Evolutionary conservation across 371 early-diverging fungal genomes (phyloP).

Genomic region (Gilbertella persicaria): DNA sequence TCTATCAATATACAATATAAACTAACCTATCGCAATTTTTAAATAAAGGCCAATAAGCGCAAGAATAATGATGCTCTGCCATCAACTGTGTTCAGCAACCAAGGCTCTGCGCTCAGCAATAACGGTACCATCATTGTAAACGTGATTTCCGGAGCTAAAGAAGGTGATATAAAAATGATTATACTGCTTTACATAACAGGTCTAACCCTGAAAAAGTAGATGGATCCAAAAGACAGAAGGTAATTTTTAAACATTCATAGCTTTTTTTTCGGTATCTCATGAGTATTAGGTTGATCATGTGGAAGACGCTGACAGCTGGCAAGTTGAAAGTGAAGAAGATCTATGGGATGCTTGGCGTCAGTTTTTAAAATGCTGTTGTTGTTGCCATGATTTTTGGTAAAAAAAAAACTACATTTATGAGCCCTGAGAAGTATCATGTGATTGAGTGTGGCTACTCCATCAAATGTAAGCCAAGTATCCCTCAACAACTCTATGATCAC

Average conservation of each 20-base stretch:
- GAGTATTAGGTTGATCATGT: not conserved
- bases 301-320: not conserved
- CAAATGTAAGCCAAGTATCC: slow-evolving; percentile 5
- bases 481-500: slow-evolving; percentile 7
- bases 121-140: no score
- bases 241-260: not conserved
- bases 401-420: not conserved
- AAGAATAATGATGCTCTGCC: no score
- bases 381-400: not conserved
- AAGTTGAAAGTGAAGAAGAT: not conserved
- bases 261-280: not conserved
- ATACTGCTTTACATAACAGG: not conserved
- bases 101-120: no score
- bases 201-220: not conserved
- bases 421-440: slow-evolving; percentile 10
- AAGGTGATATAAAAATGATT: not conserved
- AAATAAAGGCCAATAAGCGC: no score
- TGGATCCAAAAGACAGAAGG: not conserved
- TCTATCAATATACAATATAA: not conserved
- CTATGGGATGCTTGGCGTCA: not conserved
- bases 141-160: not conserved
- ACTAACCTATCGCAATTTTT: not conserved
- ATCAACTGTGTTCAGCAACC: no score
- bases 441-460: slow-evolving; percentile 21
- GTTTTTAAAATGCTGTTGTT: not conserved